phyloP scores from a whole-genome alignment of 2,329 filamentous ascomycete species.

The Cytospora schulzeri region DNA sequence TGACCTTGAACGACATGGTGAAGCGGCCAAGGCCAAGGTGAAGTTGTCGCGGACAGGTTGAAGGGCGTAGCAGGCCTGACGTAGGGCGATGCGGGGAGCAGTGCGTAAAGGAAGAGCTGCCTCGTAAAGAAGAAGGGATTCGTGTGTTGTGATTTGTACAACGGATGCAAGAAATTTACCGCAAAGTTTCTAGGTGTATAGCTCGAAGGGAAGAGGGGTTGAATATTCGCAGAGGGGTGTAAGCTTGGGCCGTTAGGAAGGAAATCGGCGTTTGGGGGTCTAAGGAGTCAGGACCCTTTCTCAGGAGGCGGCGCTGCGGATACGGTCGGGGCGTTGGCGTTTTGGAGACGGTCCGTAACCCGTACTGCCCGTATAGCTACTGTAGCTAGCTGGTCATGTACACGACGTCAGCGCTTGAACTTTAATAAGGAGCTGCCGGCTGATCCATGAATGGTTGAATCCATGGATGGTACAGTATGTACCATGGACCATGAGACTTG shows the following conservation, averaged over 20 bases:
- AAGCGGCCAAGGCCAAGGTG: slow-evolving; percentile 30
- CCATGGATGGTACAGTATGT: no score
- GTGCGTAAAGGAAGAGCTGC: slow-evolving; percentile 5
- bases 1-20: slow-evolving; percentile 89
- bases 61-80: slow-evolving; percentile 16
- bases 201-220: background rate
- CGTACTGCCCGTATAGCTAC: slow-evolving; percentile 40
- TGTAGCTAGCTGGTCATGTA: slow-evolving; percentile 29
- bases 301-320: slow-evolving; percentile 6
- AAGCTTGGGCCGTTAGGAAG: slow-evolving; percentile 11
- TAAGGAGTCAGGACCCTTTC: slow-evolving; percentile 6
- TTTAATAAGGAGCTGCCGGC: slow-evolving; percentile 24
- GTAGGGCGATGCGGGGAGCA: slow-evolving; percentile 14
- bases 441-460: slow-evolving; percentile 6
- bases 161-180: slow-evolving; percentile 1
- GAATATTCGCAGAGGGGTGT: background rate
- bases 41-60: slow-evolving; percentile 14
- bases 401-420: slow-evolving; percentile 55
- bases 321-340: slow-evolving; percentile 1
- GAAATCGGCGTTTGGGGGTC: slow-evolving; percentile 8
- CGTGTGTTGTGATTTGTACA: background rate
- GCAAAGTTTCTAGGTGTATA: slow-evolving; percentile 7
- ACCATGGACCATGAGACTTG: background rate
- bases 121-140: background rate
- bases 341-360: slow-evolving; percentile 3